Percentiles rank a stretch among this genome's conserved stretches.
phyloP scores from a whole-genome alignment of 345 rosid genomes.

The Salix udensis region DNA sequence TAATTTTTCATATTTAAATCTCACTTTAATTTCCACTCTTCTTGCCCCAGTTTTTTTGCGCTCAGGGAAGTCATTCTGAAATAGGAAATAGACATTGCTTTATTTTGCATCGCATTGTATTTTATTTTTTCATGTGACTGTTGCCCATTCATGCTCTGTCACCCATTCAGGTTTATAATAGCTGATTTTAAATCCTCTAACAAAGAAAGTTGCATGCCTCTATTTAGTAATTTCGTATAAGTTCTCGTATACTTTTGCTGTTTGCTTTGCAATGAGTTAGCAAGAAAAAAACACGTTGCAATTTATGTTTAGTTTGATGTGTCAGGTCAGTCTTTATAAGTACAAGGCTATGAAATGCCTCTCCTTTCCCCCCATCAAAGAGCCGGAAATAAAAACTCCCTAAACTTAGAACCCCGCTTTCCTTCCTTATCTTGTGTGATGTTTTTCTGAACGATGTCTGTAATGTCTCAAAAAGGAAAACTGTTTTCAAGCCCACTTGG shows the following conservation, averaged over 20 bases:
- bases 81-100: not conserved
- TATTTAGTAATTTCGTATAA: not conserved
- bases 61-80: not conserved
- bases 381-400: not conserved
- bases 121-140: not conserved
- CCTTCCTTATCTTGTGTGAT: not conserved
- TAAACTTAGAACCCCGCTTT: not conserved
- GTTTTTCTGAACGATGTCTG: not conserved
- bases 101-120: not conserved
- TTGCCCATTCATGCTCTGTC: not conserved
- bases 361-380: slow-evolving; percentile 1
- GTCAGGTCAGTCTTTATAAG: not conserved
- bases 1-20: not conserved
- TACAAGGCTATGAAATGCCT: not conserved
- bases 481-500: not conserved
- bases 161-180: not conserved
- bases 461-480: not conserved
- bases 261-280: not conserved
- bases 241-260: not conserved
- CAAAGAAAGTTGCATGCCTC: not conserved
- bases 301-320: not conserved
- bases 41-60: not conserved
- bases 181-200: not conserved
- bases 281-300: not conserved
- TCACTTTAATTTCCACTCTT: not conserved